Base-by-base conservation (phyloP, 352 stramenopile genomes). In the Pythium chondricola region DNA sequence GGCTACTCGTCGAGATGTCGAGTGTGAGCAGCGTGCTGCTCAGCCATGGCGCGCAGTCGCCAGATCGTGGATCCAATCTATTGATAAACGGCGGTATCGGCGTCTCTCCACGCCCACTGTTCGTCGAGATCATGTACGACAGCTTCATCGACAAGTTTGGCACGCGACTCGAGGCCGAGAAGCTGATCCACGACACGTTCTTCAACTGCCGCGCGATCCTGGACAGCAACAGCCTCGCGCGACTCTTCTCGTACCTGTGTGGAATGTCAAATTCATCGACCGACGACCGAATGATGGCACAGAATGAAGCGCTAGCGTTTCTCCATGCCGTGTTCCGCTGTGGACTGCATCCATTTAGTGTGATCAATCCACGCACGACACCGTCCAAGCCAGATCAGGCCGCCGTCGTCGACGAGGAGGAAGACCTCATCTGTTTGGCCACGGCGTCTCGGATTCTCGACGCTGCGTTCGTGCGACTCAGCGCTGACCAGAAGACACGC, bases 131-230 rank as follows among this genome's bases (percentile, higher is more conserved):
- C 27, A 55, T 90, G 29, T 93, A 93, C 58, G 81, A 93, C 43
- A 76, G 69, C 53, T 87, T 90, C 35, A 31, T 85, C 2, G 61
- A 76, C 14, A 74, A 69, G 13, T 84, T 93, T 48, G 81, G 81
- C 0, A 78, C 81, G 4, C 65, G 78, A 6, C 76, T 64, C 41
- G 81, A 93, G 48, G 72, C 81, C 0, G 84, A 95, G 60, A 85
- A 87, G 41, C 48, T 87, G 1, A 73, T 93, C 22, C 80, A 94
- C 39, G 84, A 93, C 30, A 45, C 94, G 16, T 95, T 93, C 36
- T 64, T 75, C 13, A 91, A 83, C 40, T 88, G 77, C n/a, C 74
- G 84, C 0, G 52, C 67, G 3, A 48, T 83, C 17, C 54, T 78
- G 33, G 54, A 57, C 3, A 60, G 82, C 26, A 48, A 70, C n/a